Evolutionary conservation across 1,139 yeast genomes (phyloP).

Genomic region (Magnusiomyces clavatus): DNA sequence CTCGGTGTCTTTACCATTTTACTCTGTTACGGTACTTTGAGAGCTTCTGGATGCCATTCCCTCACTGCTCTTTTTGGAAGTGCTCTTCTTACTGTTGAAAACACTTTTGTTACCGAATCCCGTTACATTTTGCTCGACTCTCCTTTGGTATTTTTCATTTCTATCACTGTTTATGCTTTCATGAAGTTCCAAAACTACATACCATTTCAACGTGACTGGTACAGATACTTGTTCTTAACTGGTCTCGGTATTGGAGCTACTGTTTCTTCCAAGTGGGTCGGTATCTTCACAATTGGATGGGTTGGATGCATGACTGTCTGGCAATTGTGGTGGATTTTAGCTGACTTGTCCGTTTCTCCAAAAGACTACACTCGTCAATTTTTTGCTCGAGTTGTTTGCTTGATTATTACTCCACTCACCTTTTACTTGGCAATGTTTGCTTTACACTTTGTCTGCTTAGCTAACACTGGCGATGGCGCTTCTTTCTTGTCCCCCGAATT

Average conservation of each 20-base stretch:
- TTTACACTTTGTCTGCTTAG: constrained; percentile 66
- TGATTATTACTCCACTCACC: constrained; percentile 62
- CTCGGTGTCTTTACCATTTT: constrained; percentile 76
- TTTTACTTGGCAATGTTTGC: constrained; percentile 70
- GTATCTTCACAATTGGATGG: constrained; percentile 91
- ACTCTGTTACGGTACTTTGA: constrained; percentile 70
- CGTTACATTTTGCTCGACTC: constrained; percentile 86
- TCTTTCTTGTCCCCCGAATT: constrained; percentile 87
- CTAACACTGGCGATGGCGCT: constrained; percentile 77
- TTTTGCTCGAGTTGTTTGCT: constrained; percentile 45
- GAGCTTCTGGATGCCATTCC: constrained; percentile 84
- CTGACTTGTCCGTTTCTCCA: constrained; percentile 66
- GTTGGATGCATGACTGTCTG: constrained; percentile 66
- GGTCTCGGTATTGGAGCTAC: constrained; percentile 87
- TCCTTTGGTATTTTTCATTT: constrained; percentile 85
- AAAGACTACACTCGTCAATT: constrained; percentile 47
- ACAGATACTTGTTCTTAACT: constrained; percentile 58
- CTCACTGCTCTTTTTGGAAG: constrained; percentile 61
- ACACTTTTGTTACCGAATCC: constrained; percentile 80
- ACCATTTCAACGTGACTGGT: constrained; percentile 69
- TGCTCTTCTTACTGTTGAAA: constrained; percentile 66
- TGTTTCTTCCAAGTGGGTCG: constrained; percentile 92
- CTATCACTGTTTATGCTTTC: constrained; percentile 72
- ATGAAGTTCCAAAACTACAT: constrained; percentile 73
- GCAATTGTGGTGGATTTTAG: constrained; percentile 82